Percentiles rank a stretch among this genome's conserved stretches.
These are phyloP conservation scores for Plasmodium gaboni DNA, from an alignment of 169 alveolate species.

Conservation along the genomic window DNA sequence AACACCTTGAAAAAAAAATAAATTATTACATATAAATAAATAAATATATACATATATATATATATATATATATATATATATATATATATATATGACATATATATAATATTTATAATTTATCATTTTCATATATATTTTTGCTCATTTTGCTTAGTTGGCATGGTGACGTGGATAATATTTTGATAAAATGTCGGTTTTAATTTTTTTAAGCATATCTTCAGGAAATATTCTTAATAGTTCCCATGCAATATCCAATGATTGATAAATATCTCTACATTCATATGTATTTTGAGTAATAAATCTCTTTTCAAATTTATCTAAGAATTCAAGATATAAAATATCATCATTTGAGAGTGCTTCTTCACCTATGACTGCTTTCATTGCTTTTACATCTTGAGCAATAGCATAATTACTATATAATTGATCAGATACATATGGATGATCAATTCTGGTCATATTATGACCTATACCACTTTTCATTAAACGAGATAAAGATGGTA, in stretches of 20 bases:
- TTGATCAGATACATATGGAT: slow-evolving; percentile 99
- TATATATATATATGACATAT: not conserved
- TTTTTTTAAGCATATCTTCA: slow-evolving; percentile 98
- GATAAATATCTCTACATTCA: slow-evolving; percentile 97
- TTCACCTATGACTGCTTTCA: slow-evolving; percentile 99
- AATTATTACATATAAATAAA: not conserved
- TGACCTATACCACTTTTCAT: slow-evolving; percentile 99
- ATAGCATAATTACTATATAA: slow-evolving; percentile 99
- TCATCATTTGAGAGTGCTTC: slow-evolving; percentile 99
- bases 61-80: not conserved
- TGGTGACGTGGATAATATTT: slow-evolving; percentile 85
- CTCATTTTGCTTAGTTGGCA: slow-evolving; percentile 10
- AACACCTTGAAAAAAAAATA: no score
- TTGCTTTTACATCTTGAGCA: slow-evolving; percentile 99
- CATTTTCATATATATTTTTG: not conserved
- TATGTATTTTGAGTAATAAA: slow-evolving; percentile 97
- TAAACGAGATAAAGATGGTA: slow-evolving; percentile 98
- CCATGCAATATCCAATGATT: slow-evolving; percentile 99
- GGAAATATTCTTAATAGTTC: slow-evolving; percentile 98
- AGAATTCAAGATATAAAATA: slow-evolving; percentile 97
- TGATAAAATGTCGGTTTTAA: slow-evolving; percentile 85
- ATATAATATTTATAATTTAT: not conserved
- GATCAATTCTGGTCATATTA: slow-evolving; percentile 99
- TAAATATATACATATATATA: not conserved
- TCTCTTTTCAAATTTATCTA: slow-evolving; percentile 98